A percentile compares a stretch with the other conserved stretches of the same genome.
phyloP scores from a whole-genome alignment of 2,329 filamentous ascomycete species.

The Elsinoe fawcettii region DNA sequence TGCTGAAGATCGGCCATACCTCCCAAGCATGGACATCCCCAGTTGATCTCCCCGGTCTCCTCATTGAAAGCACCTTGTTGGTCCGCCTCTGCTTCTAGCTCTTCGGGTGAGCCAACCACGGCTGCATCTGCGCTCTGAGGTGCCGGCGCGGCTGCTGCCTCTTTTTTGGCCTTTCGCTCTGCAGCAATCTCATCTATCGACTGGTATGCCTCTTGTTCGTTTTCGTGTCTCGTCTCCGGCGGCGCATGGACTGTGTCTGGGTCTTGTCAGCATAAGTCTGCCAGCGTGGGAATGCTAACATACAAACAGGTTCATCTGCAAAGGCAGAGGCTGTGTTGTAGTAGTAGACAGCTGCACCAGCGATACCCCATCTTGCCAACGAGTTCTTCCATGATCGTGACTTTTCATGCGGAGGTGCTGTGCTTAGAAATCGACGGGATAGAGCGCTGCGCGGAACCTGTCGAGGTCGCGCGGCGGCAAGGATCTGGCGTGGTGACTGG shows the following conservation, averaged over 20 bases:
- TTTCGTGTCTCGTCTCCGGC: slow-evolving; percentile 35
- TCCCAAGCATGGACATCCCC: slow-evolving; percentile 95
- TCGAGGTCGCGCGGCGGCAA: slow-evolving; percentile 26
- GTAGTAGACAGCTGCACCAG: slow-evolving; percentile 73
- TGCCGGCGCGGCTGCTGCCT: slow-evolving; percentile 26
- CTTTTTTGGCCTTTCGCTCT: slow-evolving; percentile 33
- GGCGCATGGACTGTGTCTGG: slow-evolving; percentile 28
- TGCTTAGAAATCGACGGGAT: slow-evolving; percentile 48
- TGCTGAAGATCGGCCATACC: slow-evolving; percentile 84
- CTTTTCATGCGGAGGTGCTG: slow-evolving; percentile 53
- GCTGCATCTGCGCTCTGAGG: slow-evolving; percentile 24
- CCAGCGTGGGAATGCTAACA: slow-evolving; percentile 28
- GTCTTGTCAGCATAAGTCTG: slow-evolving; percentile 15
- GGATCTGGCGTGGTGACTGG: slow-evolving; percentile 40
- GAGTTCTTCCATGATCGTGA: slow-evolving; percentile 76
- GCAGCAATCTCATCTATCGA: slow-evolving; percentile 40
- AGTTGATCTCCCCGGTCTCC: slow-evolving; percentile 99
- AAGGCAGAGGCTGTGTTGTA: slow-evolving; percentile 89
- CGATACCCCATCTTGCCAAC: slow-evolving; percentile 65
- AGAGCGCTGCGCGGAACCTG: slow-evolving; percentile 35
- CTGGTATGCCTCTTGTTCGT: slow-evolving; percentile 35
- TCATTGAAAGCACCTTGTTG: slow-evolving; percentile 94
- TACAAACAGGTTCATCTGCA: slow-evolving; percentile 72
- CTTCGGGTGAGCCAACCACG: slow-evolving; percentile 39
- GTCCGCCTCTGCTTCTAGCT: slow-evolving; percentile 69